Base-by-base conservation (phyloP, 208 protist genomes). In the Acanthamoeba royreba region DNA sequence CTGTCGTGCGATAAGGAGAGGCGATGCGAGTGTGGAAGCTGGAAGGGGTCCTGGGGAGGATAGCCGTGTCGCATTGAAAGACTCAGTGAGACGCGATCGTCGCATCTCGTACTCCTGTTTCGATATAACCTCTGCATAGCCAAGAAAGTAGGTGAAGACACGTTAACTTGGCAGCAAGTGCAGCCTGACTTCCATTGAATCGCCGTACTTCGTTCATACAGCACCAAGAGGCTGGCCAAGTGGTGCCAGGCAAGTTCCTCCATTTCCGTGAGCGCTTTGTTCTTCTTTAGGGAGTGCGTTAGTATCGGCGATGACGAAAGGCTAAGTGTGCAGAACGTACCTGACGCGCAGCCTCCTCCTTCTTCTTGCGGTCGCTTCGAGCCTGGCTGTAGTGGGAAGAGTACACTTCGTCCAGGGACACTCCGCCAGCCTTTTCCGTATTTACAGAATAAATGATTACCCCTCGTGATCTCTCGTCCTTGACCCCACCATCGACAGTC, bases 181-280 rank as follows among this genome's bases (percentile, higher is more conserved):
- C 5, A 77, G 38, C 33, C 35, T 25, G n/a, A 28, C 7, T 69
- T 13, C 5, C 13, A 8, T 38, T 77, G 31, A 77, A 22, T 8
- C 15, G 7, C 40, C 38, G 38, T 85, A 85, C 74, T 85, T n/a
- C 74, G 74, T 35, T 85, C 74, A 33, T 85, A 85, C 43, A 85
- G 74, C 7, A 85, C 74, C 28, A 85, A 33, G 19, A 85, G n/a
- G 43, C 25, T 85, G 74, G 74, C 74, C 74, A 85, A 22, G 45
- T 85, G 74, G 74, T 85, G 74, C 74, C 74, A 85, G n/a, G 74
- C 74, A 40, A 85, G 40, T 45, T 85, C 43, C 40, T 85, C 74
- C 19, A 45, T 85, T 22, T 85, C 74, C 1, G 74, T 55, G 28
- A 85, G 25, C n/a, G 19, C 53, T 55, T 45, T 40, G 43, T 49